These are phyloP conservation scores for Leonotis leonurus DNA, from an alignment of 257 asterid genomes.

Conservation along the genomic window DNA sequence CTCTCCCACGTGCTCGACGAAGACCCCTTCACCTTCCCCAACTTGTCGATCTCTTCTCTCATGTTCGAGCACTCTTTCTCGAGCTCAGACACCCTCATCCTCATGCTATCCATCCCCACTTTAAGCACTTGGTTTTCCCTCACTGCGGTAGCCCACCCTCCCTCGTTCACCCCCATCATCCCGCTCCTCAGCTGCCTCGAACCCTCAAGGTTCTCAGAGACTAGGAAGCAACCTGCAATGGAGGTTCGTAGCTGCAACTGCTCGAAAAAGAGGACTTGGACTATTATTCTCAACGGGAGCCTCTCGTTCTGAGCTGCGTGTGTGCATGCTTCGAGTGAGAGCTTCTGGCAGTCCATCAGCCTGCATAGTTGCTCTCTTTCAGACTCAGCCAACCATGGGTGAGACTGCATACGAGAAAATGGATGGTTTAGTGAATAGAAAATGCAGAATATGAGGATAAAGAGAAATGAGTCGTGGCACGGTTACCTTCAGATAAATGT, in stretches of 20 bases:
- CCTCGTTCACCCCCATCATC: constrained; percentile 50
- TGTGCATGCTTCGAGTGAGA: constrained; percentile 95
- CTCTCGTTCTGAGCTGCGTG: constrained; percentile 98
- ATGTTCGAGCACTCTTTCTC: constrained; percentile 87
- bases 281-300: constrained; percentile 72
- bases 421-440: background rate
- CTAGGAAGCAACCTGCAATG: constrained; percentile 91
- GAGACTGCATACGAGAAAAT: constrained; percentile 44
- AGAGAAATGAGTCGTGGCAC: no score
- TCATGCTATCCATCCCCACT: constrained; percentile 98
- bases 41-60: constrained; percentile 79
- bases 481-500: constrained; percentile 81
- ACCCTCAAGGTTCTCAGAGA: constrained; percentile 86
- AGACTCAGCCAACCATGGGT: constrained; percentile 82
- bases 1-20: constrained; percentile 50
- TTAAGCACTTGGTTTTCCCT: constrained; percentile 93
- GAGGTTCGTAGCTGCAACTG: constrained; percentile 91
- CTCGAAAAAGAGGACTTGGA: constrained; percentile 95
- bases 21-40: constrained; percentile 57
- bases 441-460: no score
- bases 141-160: constrained; percentile 70
- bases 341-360: constrained; percentile 96
- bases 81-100: constrained; percentile 77
- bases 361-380: constrained; percentile 91
- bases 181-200: constrained; percentile 90